A percentile compares a stretch with the other conserved stretches of the same genome.
Conservation (phyloP, 2,329 filamentous ascomycete species). For the Seiridium cupressi region DNA sequence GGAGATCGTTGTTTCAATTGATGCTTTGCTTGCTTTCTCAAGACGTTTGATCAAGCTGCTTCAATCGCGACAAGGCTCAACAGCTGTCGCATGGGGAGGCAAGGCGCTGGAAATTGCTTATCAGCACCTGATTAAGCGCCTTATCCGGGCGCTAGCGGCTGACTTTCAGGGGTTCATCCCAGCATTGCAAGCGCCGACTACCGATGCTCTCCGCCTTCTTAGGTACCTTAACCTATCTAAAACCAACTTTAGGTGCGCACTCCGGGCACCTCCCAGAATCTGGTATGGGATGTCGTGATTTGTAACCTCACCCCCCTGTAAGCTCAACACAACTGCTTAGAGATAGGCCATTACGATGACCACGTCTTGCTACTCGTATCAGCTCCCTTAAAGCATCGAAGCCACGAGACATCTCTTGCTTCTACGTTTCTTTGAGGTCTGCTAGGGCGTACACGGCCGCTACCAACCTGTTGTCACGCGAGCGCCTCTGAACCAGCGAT, state of each 20-base stretch:
- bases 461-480: background rate
- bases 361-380: no score
- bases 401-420: no score
- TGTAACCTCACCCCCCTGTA: slow-evolving; percentile 5
- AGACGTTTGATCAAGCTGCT: background rate
- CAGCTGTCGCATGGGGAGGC: slow-evolving; percentile 10
- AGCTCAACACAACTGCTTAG: no score
- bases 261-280: background rate
- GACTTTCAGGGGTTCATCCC: slow-evolving; percentile 15
- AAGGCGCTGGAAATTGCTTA: slow-evolving; percentile 23
- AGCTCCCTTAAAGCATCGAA: no score
- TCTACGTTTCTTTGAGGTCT: no score
- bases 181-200: slow-evolving; percentile 7
- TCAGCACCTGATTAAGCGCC: slow-evolving; percentile 19
- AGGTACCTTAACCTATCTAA: no score
- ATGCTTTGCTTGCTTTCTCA: background rate
- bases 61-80: slow-evolving; percentile 1
- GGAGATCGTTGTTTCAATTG: background rate
- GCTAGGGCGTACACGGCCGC: no score
- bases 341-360: no score
- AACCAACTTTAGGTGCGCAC: no score
- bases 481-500: background rate
- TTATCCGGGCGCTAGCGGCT: slow-evolving; percentile 22
- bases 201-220: background rate
- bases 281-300: slow-evolving; percentile 4